Evolutionary conservation across 371 early-diverging fungal genomes (phyloP), one percentile per base, ranked within the genome.

Genomic region (Rhizopus arrhizus): DNA sequence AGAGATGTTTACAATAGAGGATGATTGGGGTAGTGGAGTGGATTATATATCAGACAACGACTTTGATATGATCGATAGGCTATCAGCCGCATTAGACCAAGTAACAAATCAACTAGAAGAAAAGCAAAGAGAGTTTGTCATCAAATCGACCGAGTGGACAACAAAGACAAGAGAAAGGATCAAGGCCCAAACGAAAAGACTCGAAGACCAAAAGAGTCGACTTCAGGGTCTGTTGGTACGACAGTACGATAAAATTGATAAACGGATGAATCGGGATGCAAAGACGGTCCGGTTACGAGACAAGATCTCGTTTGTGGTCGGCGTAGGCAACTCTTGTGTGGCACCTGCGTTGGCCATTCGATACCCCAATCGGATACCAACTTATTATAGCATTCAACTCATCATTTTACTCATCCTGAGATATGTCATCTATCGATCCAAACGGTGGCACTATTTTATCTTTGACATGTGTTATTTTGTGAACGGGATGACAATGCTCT

Each of bases 391-490:
- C 15, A 22, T 80, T 9, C 85, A 84, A 57, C 63, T 74, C 9
- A 57, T 77, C 12, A 65, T 81, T 29, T 58, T 89, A 15, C 45
- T 88, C 7, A 54, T 74, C 1, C 61, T 85, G 29, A 84, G 89
- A 1, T 83, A 73, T 58, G 69, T 85, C 16, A 73, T 85, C 41
- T 89, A 89, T 74, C 83, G 83, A 61, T 69, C 65, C 22, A 77
- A 75, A 43, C 68, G 77, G 40, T 88, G 84, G 82, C 89, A 89
- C 65, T 88, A 85, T 51, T 89, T 89, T 59, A 68, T 85, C 40
- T 86, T 87, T 64, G 89, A 89, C 79, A 74, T 88, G 35, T 89
- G 89, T 53, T 89, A 89, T 58, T 83, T 82, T 71, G 85, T 86
- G 49, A 89, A 89, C 64, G 72, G 68, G 22, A 75, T 85, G 66